Percentiles rank a stretch among this genome's conserved stretches.
Conservation (phyloP, 2,329 filamentous ascomycete genomes). For the Dactylellina leptospora region DNA sequence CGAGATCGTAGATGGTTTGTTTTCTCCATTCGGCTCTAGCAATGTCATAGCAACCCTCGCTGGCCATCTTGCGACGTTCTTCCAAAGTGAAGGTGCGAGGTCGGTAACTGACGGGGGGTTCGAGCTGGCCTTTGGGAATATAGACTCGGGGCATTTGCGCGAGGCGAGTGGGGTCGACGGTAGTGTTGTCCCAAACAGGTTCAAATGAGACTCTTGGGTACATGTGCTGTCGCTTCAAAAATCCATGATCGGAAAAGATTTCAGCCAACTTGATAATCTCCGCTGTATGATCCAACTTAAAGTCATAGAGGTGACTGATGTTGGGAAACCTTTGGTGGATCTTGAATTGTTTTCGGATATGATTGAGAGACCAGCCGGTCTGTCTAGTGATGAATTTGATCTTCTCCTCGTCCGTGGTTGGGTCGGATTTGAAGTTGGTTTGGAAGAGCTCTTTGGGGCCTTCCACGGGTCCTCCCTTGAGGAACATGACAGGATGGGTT, state of each 20-base stretch:
- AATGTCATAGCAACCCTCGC: not conserved
- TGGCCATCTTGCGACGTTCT: slow-evolving; percentile 25
- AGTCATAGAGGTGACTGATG: slow-evolving; percentile 15
- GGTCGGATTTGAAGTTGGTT: slow-evolving; percentile 45
- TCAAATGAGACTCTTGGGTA: slow-evolving; percentile 15
- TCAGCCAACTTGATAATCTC: slow-evolving; percentile 34
- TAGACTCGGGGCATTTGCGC: slow-evolving; percentile 21
- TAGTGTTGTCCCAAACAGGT: slow-evolving; percentile 19
- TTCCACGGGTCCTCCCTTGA: not conserved
- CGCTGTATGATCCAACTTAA: slow-evolving; percentile 2
- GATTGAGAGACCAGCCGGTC: slow-evolving; percentile 18
- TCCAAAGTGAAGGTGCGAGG: slow-evolving; percentile 20
- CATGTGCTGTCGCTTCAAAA: slow-evolving; percentile 25
- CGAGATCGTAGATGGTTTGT: slow-evolving; percentile 49
- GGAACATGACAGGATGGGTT: slow-evolving; percentile 7
- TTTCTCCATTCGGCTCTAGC: slow-evolving; percentile 31
- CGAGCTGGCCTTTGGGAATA: slow-evolving; percentile 14
- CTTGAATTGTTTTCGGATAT: slow-evolving; percentile 4
- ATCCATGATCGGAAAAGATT: slow-evolving; percentile 38
- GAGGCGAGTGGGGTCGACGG: not conserved
- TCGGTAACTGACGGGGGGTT: slow-evolving; percentile 20
- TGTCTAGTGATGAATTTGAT: slow-evolving; percentile 24
- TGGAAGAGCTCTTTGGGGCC: slow-evolving; percentile 37
- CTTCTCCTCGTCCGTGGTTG: slow-evolving; percentile 33
- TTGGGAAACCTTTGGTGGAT: slow-evolving; percentile 33